These are phyloP conservation scores for Neolentinus lepideus DNA, from an alignment of 1,284 basidiomycete genomes.

Conservation along the genomic window DNA sequence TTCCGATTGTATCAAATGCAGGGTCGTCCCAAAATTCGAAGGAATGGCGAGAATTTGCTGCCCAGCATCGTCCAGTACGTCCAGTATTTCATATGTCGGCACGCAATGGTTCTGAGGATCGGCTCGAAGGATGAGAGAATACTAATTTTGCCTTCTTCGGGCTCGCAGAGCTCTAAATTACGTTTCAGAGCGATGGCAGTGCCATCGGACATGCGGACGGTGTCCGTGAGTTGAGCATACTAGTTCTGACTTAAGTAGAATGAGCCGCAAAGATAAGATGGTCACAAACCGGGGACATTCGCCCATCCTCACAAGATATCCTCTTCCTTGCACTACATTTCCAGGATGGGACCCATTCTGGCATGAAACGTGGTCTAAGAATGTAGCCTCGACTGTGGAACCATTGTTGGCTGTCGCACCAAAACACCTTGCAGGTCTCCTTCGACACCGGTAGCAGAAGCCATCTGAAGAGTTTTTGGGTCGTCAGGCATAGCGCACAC, in stretches of 20 bases:
- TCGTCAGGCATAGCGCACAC: no score
- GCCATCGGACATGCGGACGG: neutral
- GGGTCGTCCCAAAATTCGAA: slow-evolving; percentile 20
- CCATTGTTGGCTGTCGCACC: slow-evolving; percentile 2
- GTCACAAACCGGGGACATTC: neutral
- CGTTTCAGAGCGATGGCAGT: slow-evolving; percentile 11
- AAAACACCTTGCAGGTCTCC: slow-evolving; percentile 1
- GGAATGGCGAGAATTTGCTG: slow-evolving; percentile 20
- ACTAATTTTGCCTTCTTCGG: slow-evolving; percentile 16
- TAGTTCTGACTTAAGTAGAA: neutral
- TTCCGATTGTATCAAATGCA: slow-evolving; percentile 19
- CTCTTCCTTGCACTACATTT: neutral
- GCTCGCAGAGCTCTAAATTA: slow-evolving; percentile 10
- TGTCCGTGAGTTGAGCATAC: neutral
- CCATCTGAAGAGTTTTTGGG: no score
- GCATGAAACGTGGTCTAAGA: neutral
- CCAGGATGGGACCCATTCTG: slow-evolving; percentile 5
- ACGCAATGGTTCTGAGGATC: slow-evolving; percentile 23
- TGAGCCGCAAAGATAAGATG: neutral
- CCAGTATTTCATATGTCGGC: slow-evolving; percentile 20
- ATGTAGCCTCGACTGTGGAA: slow-evolving; percentile 1
- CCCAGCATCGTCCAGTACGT: slow-evolving; percentile 15
- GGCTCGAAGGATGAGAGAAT: slow-evolving; percentile 10
- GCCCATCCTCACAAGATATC: neutral
- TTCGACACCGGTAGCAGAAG: no score